These are phyloP conservation scores for Nakazawaea holstii DNA, from an alignment of 805 yeast genomes.

Conservation along the genomic window DNA sequence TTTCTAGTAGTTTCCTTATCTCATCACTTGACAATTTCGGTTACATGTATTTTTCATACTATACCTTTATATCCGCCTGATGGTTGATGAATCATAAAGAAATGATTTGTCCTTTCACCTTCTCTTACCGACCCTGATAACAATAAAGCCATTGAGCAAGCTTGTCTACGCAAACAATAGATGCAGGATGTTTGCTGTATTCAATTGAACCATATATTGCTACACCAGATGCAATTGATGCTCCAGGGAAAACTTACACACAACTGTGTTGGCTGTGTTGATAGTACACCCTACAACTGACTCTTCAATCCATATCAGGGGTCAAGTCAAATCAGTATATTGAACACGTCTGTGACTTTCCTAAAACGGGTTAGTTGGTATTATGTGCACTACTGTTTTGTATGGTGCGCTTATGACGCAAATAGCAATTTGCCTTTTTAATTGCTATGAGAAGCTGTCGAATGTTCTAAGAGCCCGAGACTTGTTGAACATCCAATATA, in stretches of 20 bases:
- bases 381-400: not conserved
- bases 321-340: no score
- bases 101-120: conserved; percentile 25
- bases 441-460: not conserved
- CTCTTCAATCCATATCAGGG: no score
- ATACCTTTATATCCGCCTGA: conserved; percentile 23
- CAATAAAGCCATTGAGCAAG: conserved; percentile 28
- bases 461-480: not conserved
- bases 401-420: conserved; percentile 2
- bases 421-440: not conserved
- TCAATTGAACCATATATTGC: conserved; percentile 31
- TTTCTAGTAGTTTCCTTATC: conserved; percentile 17
- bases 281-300: no score
- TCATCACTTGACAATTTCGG: conserved; percentile 13
- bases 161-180: conserved; percentile 28
- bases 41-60: conserved; percentile 23
- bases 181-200: conserved; percentile 24
- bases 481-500: no score
- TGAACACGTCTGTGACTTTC: no score
- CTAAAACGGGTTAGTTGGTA: no score
- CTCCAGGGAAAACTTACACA: conserved; percentile 29
- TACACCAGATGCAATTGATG: conserved; percentile 26
- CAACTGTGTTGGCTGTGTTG: conserved; percentile 9
- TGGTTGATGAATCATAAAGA: conserved; percentile 30
- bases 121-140: conserved; percentile 23